Percentiles rank a stretch among this genome's conserved stretches.
Evolutionary conservation across 2,329 filamentous ascomycete species (phyloP).

Genomic region (Sclerotinia subarctica): DNA sequence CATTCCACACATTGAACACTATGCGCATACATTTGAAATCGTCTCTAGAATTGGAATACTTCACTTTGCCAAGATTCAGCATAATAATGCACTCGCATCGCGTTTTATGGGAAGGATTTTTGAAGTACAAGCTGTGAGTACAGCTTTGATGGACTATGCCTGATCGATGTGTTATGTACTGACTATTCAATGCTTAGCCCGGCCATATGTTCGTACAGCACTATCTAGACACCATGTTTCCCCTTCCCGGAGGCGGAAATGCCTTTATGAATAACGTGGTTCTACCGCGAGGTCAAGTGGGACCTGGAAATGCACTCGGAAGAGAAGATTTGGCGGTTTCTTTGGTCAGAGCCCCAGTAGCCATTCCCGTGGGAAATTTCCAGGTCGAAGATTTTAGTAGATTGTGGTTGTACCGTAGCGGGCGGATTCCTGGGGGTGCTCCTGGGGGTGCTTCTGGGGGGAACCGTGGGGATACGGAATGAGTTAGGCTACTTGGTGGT

Average conservation of each 20-base stretch:
- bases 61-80: conserved; percentile 50
- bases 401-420: conserved; percentile 62
- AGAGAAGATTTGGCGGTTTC: conserved; percentile 19
- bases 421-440: conserved; percentile 48
- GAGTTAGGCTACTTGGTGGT: conserved; percentile 23
- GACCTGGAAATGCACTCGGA: background rate
- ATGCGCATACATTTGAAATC: conserved; percentile 70
- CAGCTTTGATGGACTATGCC: background rate
- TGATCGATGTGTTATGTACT: conserved; percentile 5
- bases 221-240: conserved; percentile 40
- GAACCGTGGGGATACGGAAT: conserved; percentile 27
- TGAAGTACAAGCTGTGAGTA: conserved; percentile 22
- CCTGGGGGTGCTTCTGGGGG: no score
- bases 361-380: no score
- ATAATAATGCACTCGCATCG: conserved; percentile 20
- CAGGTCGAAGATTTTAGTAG: conserved; percentile 61
- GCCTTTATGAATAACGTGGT: no score
- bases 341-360: no score
- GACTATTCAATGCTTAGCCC: background rate
- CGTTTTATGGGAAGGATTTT: conserved; percentile 37
- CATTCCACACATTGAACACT: conserved; percentile 75
- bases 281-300: no score
- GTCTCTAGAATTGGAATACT: conserved; percentile 73
- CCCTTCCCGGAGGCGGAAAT: no score
- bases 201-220: conserved; percentile 39